Evolutionary conservation across 495 filamentous ascomycete genomes (phyloP), one percentile per base, ranked within the genome.

Genomic region (Podospora appendiculata): DNA sequence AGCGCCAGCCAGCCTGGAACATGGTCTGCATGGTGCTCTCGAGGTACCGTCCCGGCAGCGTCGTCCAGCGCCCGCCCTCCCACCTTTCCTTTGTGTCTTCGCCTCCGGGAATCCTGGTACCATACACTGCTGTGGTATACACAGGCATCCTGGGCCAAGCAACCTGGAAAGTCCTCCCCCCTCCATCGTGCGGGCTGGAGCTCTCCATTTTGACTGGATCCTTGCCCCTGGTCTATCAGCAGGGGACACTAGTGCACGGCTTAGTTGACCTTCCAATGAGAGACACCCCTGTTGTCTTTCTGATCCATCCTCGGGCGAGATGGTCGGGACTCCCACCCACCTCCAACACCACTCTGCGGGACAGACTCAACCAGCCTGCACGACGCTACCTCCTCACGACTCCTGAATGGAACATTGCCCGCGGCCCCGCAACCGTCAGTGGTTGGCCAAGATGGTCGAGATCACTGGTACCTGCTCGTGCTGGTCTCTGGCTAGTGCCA

Each of bases 281-380:
- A 58, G 38, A 32, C 45, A 38, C 41, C 39, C 18, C 33, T 40
- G 32, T 36, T 45, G 42, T 32, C 41, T 44, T 44, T 12, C 47
- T 46, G 33, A 50, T 51, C 52, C 53, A 58, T 56, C 58, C 52
- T 59, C 63, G 58, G 56, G 47, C 52, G 49, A 51, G 53, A 53
- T 60, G 54, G 51, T 42, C 46, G 41, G 53, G 54, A 54, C 38
- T 41, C 50, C 41, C 34, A 39, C 48, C 18, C 55, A 57, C 46
- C 49, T 17, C 47, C 48, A 39, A 47, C 25, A 25, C 25, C 25
- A 25, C 25, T 25, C 25, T 25, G 25, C 25, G 25, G 25, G 25
- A 25, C 25, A 25, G 25, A 25, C 25, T 25, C 25, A 25, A 25
- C 25, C 25, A 25, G 25, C 25, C 25, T 25, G 25, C 25, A 25